These are phyloP conservation scores for Acanthamoeba healyi DNA, from an alignment of 208 protist species.

Conservation along the genomic window DNA sequence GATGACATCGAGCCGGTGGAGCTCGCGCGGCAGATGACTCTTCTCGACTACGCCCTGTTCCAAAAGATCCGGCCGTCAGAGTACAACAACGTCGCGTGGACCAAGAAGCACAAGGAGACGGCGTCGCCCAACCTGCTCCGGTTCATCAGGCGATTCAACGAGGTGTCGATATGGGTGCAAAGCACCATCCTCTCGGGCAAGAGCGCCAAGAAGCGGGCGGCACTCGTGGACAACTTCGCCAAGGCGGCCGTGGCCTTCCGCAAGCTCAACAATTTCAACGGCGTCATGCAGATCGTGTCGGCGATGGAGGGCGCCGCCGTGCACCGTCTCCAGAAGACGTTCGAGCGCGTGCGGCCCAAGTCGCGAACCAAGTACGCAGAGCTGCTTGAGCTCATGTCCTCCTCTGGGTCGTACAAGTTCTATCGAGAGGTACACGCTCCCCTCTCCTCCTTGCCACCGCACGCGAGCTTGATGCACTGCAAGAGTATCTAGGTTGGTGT, in stretches of 20 bases:
- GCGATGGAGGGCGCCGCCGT: slow-evolving; percentile 35
- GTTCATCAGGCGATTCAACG: slow-evolving; percentile 12
- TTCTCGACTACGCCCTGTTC: neutral
- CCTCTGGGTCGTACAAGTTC: neutral
- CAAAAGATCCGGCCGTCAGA: neutral
- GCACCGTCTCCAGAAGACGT: slow-evolving; percentile 21
- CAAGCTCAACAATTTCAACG: slow-evolving; percentile 38
- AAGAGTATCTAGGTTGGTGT: neutral
- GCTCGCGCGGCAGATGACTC: slow-evolving; percentile 38
- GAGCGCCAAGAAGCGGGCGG: slow-evolving; percentile 23
- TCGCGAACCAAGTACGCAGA: neutral
- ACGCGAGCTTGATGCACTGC: no score
- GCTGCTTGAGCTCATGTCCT: neutral
- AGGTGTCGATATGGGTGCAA: slow-evolving; percentile 17
- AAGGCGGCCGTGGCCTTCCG: slow-evolving; percentile 22
- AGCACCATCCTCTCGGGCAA: slow-evolving; percentile 16
- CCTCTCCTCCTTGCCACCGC: neutral
- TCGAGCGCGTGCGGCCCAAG: neutral
- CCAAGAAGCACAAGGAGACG: neutral
- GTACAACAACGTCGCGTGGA: neutral
- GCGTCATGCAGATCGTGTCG: slow-evolving; percentile 24
- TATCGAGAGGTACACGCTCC: slow-evolving; percentile 2
- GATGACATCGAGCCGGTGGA: slow-evolving; percentile 31
- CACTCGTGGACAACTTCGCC: neutral
- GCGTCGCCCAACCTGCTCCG: neutral